These are phyloP conservation scores for Pseudogymnoascus sp. DNA, from an alignment of 2,329 filamentous ascomycete genomes.

Conservation along the genomic window DNA sequence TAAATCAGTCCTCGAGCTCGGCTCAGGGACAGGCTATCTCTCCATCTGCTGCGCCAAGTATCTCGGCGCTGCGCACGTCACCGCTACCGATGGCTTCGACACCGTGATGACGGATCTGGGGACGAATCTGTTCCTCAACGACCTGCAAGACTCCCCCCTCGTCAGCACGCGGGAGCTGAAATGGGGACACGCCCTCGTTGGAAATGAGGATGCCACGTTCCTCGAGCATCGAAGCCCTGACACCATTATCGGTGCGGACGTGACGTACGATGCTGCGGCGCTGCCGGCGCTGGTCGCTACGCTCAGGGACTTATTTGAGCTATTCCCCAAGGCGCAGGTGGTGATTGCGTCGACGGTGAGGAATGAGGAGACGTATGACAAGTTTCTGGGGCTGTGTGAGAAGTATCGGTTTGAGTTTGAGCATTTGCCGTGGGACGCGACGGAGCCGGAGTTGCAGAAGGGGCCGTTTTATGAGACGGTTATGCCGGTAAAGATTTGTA, in stretches of 20 bases:
- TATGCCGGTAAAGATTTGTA: slow-evolving; percentile 51
- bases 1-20: slow-evolving; percentile 61
- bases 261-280: slow-evolving; percentile 63
- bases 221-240: slow-evolving; percentile 40
- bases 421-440: slow-evolving; percentile 36
- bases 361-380: slow-evolving; percentile 59
- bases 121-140: slow-evolving; percentile 62
- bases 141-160: slow-evolving; percentile 45
- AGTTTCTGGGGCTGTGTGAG: slow-evolving; percentile 51
- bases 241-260: slow-evolving; percentile 65
- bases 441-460: slow-evolving; percentile 35
- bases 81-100: slow-evolving; percentile 67
- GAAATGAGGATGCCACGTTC: slow-evolving; percentile 27
- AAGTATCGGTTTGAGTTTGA: slow-evolving; percentile 33
- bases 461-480: slow-evolving; percentile 57
- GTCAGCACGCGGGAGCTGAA: slow-evolving; percentile 47
- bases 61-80: slow-evolving; percentile 49
- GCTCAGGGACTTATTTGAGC: slow-evolving; percentile 50
- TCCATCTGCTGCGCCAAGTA: slow-evolving; percentile 66
- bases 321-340: slow-evolving; percentile 48
- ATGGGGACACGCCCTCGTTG: slow-evolving; percentile 33
- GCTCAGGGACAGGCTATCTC: slow-evolving; percentile 68
- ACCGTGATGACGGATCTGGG: slow-evolving; percentile 60
- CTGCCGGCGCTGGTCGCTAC: slow-evolving; percentile 59
- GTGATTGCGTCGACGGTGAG: slow-evolving; percentile 64